Conservation (phyloP, 202 grass and related monocot species). For the Musa balbisiana region DNA sequence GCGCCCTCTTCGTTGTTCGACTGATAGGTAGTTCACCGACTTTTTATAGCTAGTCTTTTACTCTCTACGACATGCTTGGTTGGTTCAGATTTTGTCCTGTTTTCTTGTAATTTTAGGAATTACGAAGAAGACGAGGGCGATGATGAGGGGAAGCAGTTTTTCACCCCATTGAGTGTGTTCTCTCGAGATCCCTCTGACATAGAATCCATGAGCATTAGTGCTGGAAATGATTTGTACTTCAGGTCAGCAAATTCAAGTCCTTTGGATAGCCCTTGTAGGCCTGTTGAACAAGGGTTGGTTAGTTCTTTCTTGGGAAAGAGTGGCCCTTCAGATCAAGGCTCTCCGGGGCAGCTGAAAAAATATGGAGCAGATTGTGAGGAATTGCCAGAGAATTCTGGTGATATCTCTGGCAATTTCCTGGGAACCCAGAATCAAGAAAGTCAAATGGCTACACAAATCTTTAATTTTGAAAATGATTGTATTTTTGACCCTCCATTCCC, state of each 20-base stretch:
- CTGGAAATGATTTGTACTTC: conserved; percentile 28
- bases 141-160: conserved; percentile 38
- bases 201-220: conserved; percentile 61
- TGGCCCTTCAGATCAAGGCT: conserved; percentile 29
- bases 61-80: not conserved
- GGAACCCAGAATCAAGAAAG: conserved; percentile 26
- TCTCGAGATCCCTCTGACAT: conserved; percentile 70
- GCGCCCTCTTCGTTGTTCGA: conserved; percentile 29
- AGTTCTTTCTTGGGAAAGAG: conserved; percentile 46
- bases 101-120: conserved; percentile 46
- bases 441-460: conserved; percentile 22
- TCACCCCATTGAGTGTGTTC: conserved; percentile 38
- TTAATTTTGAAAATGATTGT: conserved; percentile 50
- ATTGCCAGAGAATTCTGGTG: not conserved
- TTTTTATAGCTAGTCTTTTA: not conserved
- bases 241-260: conserved; percentile 49
- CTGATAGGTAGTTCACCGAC: conserved; percentile 32
- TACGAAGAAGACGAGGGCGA: conserved; percentile 38
- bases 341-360: conserved; percentile 7
- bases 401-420: not conserved
- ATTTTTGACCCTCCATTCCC: conserved; percentile 59
- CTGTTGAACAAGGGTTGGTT: conserved; percentile 22
- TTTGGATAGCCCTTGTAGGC: conserved; percentile 43
- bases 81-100: conserved; percentile 21
- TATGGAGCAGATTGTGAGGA: not conserved